These are phyloP conservation scores for Artemisia tridentata DNA, from an alignment of 129 eudicot genomes.

Conservation along the genomic window DNA sequence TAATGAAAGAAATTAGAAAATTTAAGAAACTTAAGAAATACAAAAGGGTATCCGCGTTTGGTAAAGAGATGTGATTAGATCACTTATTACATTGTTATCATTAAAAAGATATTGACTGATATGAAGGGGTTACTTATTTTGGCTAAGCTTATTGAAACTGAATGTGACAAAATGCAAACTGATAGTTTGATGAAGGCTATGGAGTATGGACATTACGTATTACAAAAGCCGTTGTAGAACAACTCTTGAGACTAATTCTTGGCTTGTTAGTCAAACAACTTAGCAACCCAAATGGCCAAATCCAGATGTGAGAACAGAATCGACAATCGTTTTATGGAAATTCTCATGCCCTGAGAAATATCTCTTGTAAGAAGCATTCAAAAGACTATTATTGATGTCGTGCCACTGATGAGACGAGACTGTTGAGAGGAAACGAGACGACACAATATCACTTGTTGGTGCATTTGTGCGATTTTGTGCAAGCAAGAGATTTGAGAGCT, in stretches of 20 bases:
- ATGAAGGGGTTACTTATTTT: conserved; percentile 53
- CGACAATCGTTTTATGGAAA: conserved; percentile 34
- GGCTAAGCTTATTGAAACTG: too few species aligned
- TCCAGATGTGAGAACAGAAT: conserved; percentile 52
- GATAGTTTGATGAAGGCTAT: conserved; percentile 43
- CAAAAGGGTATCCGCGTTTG: conserved; percentile 52
- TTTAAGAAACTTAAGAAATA: too few species aligned
- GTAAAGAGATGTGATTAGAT: conserved; percentile 56
- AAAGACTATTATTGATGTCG: conserved; percentile 53
- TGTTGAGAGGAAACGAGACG: conserved; percentile 49
- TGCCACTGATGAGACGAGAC: conserved; percentile 40
- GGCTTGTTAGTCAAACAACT: conserved; percentile 50
- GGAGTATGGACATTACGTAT: conserved; percentile 61
- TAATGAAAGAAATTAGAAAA: too few species aligned
- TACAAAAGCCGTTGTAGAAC: conserved; percentile 60
- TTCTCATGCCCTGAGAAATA: too few species aligned
- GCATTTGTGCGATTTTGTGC: conserved; percentile 53
- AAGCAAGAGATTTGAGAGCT: too few species aligned
- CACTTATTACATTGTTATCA: conserved; percentile 53
- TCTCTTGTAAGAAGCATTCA: conserved; percentile 48
- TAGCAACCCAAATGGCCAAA: conserved; percentile 36
- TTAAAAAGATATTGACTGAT: conserved; percentile 44
- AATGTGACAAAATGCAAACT: conserved; percentile 41
- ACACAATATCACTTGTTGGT: too few species aligned
- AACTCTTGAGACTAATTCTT: conserved; percentile 46